Evolutionary conservation across 352 stramenopile species (phyloP), one percentile per base, ranked within the genome.

Genomic region (Phytophthora aleatoria): DNA sequence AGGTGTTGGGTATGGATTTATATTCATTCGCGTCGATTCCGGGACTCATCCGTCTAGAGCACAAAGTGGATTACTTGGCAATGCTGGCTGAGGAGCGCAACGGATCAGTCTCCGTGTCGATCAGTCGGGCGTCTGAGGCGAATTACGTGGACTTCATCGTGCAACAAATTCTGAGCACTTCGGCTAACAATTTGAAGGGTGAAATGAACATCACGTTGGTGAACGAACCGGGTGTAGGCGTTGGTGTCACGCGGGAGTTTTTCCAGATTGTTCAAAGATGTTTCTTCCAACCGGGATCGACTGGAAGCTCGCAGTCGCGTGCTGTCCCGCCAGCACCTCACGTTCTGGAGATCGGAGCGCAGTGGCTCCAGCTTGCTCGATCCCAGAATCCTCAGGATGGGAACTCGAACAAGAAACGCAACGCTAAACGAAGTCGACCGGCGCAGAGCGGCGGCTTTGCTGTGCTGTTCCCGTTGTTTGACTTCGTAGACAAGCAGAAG

Each of bases 51-150:
- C 69, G 77, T 31, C 67, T 92, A n/a, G 81, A 92, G 54, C 80
- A 92, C 67, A 92, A 92, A 61, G 77, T 92, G 26, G 80, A 92
- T 36, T 92, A 92, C 36, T 52, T 92, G n/a, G 63, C 73, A 3
- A 76, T 77, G 7, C 61, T 90, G 7, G 79, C 83, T 2, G 83
- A 92, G 50, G 83, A 90, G 48, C 73, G 83, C 39, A 80, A 62
- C 26, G 70, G 76, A 20, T 81, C 70, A 9, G 53, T 89, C 0
- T 76, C 75, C 5, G 72, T 92, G 28, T 85, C 78, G 0, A 84
- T 92, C 39, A 90, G 68, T 44, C 83, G 83, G 8, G 71, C 79
- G 12, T 89, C 83, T 9, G 74, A 73, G 20, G 74, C 73, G 15
- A 88, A 85, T 28, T 85, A 84, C 44, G 69, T 92, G 36, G 83